Base-by-base conservation (phyloP, 805 yeast species). In the Vanderwaltozyma tropicalis region DNA sequence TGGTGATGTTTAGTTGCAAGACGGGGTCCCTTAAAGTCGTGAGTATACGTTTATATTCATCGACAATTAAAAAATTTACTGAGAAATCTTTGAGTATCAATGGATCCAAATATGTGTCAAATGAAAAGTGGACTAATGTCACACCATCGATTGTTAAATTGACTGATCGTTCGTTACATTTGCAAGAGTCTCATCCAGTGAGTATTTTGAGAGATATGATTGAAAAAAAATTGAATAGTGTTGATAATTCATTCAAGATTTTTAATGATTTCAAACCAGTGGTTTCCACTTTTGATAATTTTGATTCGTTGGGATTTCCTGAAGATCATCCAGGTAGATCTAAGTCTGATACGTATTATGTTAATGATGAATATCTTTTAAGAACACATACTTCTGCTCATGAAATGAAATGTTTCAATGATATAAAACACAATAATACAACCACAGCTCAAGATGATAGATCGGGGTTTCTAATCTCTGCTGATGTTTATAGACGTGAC, bases 301-400 rank as follows among this genome's bases (percentile, higher is more conserved):
- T 92, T 54, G 98, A 92, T 57, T 83, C 81, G 1, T 68, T 92
- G 27, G 96, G 94, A 0, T 89, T 92, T 59, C 95, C 96, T 1
- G 51, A 59, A 26, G 94, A 88, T 53, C 98, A 92, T 57, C 95
- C 95, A 0, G 96, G 98, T 3, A 70, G 98, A 52, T 76, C 92
- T 15, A 82, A 74, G 51, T 81, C 94, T 3, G 98, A 92, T 57
- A 89, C 98, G 0, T 92, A 92, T 60, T 92, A 92, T 52, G 56
- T 92, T 37, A 88, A 92, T 62, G 69, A 76, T 37, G 71, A 72
- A 16, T 65, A 78, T 24, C 65, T 92, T 21, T 63, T 92, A 42
- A 68, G 98, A 52, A 92, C 98, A 0, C 98, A 92, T 55, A 89
- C 98, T 0, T 87, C 96, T 1, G 98, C 98, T 0, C 98, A 92